Evolutionary conservation across 495 filamentous ascomycete species (phyloP).

Genomic region (Talaromyces proteolyticus): DNA sequence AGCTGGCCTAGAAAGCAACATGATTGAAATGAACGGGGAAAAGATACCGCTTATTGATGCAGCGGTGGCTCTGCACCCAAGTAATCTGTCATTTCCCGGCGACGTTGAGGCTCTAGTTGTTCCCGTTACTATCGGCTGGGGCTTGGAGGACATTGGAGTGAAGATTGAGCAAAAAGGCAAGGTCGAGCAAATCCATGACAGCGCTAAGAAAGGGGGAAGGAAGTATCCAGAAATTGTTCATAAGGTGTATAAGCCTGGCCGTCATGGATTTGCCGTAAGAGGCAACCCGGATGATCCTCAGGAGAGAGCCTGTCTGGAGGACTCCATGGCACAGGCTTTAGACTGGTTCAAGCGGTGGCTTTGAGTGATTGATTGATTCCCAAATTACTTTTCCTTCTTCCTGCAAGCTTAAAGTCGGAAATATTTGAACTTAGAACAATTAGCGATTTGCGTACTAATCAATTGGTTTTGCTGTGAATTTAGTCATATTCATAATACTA

Average conservation of each 20-base stretch:
- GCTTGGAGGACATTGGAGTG: constrained; percentile 27
- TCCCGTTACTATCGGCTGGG: constrained; percentile 26
- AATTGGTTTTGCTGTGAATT: too few relatives aligned
- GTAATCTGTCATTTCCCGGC: constrained; percentile 25
- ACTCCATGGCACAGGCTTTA: constrained; percentile 22
- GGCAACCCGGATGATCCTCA: constrained; percentile 22
- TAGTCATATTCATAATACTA: too few relatives aligned
- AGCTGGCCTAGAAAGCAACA: constrained; percentile 19
- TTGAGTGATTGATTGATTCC: too few relatives aligned
- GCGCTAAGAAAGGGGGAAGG: constrained; percentile 12
- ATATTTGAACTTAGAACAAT: too few relatives aligned
- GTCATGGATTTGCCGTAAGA: constrained; percentile 32
- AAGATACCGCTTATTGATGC: constrained; percentile 31
- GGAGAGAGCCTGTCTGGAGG: constrained; percentile 24
- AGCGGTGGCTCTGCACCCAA: constrained; percentile 29
- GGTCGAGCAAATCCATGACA: constrained; percentile 19
- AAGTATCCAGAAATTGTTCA: constrained; percentile 22
- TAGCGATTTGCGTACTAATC: too few relatives aligned
- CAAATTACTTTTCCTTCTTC: too few relatives aligned
- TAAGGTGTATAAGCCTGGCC: constrained; percentile 27
- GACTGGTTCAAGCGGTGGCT: constrained; percentile 22
- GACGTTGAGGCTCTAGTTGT: constrained; percentile 32
- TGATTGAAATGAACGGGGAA: constrained; percentile 26
- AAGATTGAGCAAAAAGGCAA: constrained; percentile 18
- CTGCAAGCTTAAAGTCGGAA: too few relatives aligned